Percentiles rank a stretch among this genome's conserved stretches.
phyloP scores from a whole-genome alignment of 331 rosid species.

The Arachis monticola region DNA sequence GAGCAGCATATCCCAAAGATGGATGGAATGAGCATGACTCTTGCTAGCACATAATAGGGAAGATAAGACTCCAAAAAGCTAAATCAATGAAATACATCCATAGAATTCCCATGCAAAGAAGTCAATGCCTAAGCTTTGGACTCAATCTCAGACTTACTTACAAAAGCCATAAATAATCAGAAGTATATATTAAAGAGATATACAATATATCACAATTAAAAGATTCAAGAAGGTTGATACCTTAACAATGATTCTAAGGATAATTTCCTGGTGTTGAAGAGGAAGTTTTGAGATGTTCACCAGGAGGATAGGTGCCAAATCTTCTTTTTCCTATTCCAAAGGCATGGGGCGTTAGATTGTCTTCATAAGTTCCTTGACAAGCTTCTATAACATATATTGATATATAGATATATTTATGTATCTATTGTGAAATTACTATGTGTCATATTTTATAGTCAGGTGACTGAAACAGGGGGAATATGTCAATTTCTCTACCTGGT shows the following conservation, averaged over 20 bases:
- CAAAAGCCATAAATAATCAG: constrained; percentile 1
- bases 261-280: constrained; percentile 86
- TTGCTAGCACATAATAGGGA: constrained; percentile 3
- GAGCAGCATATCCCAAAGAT: constrained; percentile 34
- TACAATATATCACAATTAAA: constrained; percentile 10
- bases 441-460: not conserved
- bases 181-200: constrained; percentile 3
- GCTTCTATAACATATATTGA: constrained; percentile 15
- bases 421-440: no score
- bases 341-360: constrained; percentile 31
- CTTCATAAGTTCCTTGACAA: constrained; percentile 26
- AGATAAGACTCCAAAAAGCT: constrained; percentile 17
- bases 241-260: constrained; percentile 77
- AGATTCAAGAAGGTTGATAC: constrained; percentile 41
- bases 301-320: constrained; percentile 77
- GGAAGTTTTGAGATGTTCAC: constrained; percentile 83
- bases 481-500: not conserved
- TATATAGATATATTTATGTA: not conserved
- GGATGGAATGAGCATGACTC: constrained; percentile 28
- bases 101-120: not conserved
- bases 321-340: constrained; percentile 71
- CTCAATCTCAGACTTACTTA: not conserved
- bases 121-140: constrained; percentile 19
- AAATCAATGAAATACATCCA: constrained; percentile 1
- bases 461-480: constrained; percentile 1